phyloP scores from a whole-genome alignment of 2,329 filamentous ascomycete genomes.

The Alternaria longipes region DNA sequence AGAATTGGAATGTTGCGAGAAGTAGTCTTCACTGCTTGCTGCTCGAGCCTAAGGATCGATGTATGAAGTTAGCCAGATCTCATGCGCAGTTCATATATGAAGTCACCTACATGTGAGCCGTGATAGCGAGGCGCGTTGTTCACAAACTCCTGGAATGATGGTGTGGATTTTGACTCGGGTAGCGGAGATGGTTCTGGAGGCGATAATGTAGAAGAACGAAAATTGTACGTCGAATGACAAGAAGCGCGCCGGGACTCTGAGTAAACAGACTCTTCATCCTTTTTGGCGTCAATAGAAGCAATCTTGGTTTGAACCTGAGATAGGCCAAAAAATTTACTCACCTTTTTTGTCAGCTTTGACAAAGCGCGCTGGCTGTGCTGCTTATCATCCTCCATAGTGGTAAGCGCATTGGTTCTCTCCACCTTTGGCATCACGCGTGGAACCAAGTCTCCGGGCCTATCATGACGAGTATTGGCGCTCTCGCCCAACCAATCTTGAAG shows the following conservation, averaged over 20 bases:
- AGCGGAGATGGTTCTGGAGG: not conserved
- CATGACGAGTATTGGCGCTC: constrained; percentile 20
- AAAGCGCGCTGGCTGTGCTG: constrained; percentile 15
- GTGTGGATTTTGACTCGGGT: not conserved
- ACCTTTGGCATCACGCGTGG: constrained; percentile 17
- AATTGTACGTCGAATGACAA: constrained; percentile 13
- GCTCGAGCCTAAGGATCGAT: not conserved
- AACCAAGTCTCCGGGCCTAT: constrained; percentile 19
- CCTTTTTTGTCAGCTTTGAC: constrained; percentile 10
- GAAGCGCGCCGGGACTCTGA: constrained; percentile 12
- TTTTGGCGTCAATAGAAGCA: constrained; percentile 4
- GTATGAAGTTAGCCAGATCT: too few relatives aligned
- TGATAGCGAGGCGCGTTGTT: not conserved
- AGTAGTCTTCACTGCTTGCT: constrained; percentile 22
- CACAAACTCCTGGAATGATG: not conserved
- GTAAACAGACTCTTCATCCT: constrained; percentile 13
- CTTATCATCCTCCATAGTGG: constrained; percentile 21
- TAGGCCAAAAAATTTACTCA: constrained; percentile 17
- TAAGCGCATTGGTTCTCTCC: constrained; percentile 12
- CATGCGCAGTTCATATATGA: too few relatives aligned
- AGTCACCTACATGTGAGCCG: not conserved
- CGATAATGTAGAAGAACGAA: constrained; percentile 14
- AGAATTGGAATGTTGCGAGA: not conserved
- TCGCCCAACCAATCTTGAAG: constrained; percentile 24
- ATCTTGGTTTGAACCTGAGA: constrained; percentile 14